Conservation (phyloP, 768 basidiomycete genomes). For the Cantharellus anzutake region DNA sequence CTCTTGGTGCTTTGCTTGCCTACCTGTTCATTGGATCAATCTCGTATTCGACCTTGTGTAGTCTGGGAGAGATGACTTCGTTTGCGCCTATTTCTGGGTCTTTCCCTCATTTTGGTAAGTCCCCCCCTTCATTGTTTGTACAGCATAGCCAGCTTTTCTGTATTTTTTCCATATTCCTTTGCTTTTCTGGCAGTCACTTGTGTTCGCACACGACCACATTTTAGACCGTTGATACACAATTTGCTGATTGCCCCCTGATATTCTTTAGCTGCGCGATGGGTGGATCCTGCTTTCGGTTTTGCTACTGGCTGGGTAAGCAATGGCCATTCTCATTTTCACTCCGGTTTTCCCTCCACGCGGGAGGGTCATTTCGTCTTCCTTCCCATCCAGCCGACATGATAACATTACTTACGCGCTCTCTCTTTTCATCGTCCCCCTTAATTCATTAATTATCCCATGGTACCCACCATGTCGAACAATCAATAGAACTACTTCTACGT, state of each 20-base stretch:
- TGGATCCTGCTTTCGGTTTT: slow-evolving; percentile 19
- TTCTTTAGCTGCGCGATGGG: slow-evolving; percentile 7
- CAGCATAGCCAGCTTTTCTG: slow-evolving; percentile 18
- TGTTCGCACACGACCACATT: too few species aligned
- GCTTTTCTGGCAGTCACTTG: slow-evolving; percentile 13
- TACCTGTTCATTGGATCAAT: slow-evolving; percentile 37
- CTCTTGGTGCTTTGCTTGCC: slow-evolving; percentile 38
- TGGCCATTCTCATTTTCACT: too few species aligned
- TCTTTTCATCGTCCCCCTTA: too few species aligned
- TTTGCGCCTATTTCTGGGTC: slow-evolving; percentile 62
- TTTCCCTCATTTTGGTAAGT: slow-evolving; percentile 47
- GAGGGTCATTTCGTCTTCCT: too few species aligned
- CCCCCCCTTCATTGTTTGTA: slow-evolving; percentile 29
- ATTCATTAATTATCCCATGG: too few species aligned
- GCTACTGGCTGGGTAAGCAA: slow-evolving; percentile 7
- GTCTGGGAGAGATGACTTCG: slow-evolving; percentile 63
- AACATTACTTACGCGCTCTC: too few species aligned
- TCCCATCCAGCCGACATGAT: too few species aligned
- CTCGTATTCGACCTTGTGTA: slow-evolving; percentile 46
- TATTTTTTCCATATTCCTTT: slow-evolving; percentile 31
- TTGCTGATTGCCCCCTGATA: not conserved
- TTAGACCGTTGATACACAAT: too few species aligned
- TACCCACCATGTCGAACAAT: not conserved
- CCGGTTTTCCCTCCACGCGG: too few species aligned
- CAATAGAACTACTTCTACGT: slow-evolving; percentile 35